Evolutionary conservation across 2,329 filamentous ascomycete species (phyloP).

Genomic region (Emergomyces pasteurianus): DNA sequence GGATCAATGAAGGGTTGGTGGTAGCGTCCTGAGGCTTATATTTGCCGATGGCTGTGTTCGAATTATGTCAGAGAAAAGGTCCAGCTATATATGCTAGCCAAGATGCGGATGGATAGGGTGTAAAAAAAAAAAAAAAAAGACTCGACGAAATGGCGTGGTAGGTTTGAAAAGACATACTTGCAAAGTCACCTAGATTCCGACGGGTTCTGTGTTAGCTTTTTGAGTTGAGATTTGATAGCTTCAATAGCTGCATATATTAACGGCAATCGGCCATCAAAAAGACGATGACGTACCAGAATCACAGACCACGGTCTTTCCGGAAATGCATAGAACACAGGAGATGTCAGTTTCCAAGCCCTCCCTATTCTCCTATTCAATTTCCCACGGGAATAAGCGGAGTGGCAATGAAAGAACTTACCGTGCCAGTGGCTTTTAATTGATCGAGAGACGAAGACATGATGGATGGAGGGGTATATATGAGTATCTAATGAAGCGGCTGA

Average conservation of each 20-base stretch:
- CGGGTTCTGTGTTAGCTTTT: constrained; percentile 12
- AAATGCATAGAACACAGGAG: constrained; percentile 6
- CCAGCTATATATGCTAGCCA: not conserved
- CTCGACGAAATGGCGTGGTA: too few species aligned
- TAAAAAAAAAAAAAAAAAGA: not conserved
- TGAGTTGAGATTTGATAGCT: constrained; percentile 20
- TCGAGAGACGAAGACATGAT: constrained; percentile 82
- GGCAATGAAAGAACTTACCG: constrained; percentile 54
- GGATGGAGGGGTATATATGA: constrained; percentile 1
- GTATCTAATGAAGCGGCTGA: not conserved
- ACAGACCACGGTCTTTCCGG: constrained; percentile 71
- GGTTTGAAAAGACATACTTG: constrained; percentile 46
- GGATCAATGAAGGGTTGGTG: constrained; percentile 97
- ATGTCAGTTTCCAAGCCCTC: constrained; percentile 6
- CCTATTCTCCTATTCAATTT: not conserved
- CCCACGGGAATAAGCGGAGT: not conserved
- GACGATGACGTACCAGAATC: constrained; percentile 65
- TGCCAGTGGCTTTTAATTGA: constrained; percentile 93
- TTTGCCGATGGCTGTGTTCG: constrained; percentile 75
- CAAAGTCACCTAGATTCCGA: constrained; percentile 54
- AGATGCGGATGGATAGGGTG: not conserved
- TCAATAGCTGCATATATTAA: constrained; percentile 8
- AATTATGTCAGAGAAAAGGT: constrained; percentile 16
- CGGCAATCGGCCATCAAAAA: too few species aligned
- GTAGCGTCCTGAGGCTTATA: constrained; percentile 99